Evolutionary conservation across 495 filamentous ascomycete genomes (phyloP), one percentile per base, ranked within the genome.

Genomic region (Trichodelitschia bisporula): DNA sequence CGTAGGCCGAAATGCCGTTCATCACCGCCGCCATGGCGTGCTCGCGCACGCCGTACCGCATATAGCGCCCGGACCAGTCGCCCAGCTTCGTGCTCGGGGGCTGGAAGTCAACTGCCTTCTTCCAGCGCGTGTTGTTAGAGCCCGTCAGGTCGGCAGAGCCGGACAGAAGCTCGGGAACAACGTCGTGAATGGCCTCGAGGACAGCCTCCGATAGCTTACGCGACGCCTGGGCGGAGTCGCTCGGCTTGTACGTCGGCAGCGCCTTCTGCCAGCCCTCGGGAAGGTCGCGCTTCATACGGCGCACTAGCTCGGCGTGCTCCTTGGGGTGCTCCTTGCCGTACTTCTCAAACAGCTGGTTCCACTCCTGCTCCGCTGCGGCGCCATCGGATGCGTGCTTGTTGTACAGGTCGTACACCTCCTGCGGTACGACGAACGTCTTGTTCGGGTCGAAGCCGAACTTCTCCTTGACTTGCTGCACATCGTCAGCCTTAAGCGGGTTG

Each of bases 81-180:
- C 89, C 86, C 45, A 95, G 72, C 32, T 68, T 66, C 31, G 69
- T 68, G 43, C 67, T 59, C 15, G 79, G 77, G 18, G 84, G 89
- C 61, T 99, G 86, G 69, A 95, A 99, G 64, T 99, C 86, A 38
- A 78, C 63, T 25, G 86, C 83, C 33, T 74, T 69, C 74, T 95
- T 99, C 75, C 79, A 91, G 46, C 82, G 71, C 39, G 86, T 99
- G 58, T 95, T 75, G 66, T 95, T 99, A 40, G 86, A 95, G 48
- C 77, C 78, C 40, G 86, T 99, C 64, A 99, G 56, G 63, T 99
- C 86, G 35, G 86, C 86, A 37, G 86, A 99, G 33, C 86, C 86
- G 44, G 84, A 89, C 20, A 95, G 55, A 32, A 99, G 69, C 55
- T 95, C 89, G 40, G 86, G 86, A 33, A 99, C 41, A 40, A 58